Base-by-base conservation (phyloP, 2,329 filamentous ascomycete genomes). In the Aureobasidium melanogenum region DNA sequence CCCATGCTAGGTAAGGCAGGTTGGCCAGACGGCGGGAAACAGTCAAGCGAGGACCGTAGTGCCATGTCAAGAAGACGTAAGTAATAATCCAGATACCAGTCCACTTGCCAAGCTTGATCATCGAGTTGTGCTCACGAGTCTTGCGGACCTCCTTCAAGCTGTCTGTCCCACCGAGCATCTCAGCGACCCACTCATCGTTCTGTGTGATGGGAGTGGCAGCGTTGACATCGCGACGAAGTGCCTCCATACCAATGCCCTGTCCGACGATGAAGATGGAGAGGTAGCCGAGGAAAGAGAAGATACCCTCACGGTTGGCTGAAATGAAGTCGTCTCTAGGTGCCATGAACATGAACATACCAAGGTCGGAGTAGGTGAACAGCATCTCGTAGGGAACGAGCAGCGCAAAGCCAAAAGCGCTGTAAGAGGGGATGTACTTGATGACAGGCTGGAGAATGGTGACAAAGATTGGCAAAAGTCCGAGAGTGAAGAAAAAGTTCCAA, bases 401-500 rank as follows among this genome's bases (percentile, higher is more conserved):
- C 0, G 87, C 70, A 61, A 96, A 76, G 0, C 90, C 86, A 30
- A 97, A 80, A 1, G 83, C 78, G 17, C 91, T 87, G 69, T 91
- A 93, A 0, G 89, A 93, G 3, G 89, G 88, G 4, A 96, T 75
- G 60, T 88, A 70, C 17, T 81, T 79, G 62, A 93, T 83, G 0
- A 86, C 77, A 0, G 88, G 83, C 71, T 95, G 89, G 63, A 93
- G 89, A 0, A 94, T 73, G 30, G 93, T 91, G 57, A 96, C 86
- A 69, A 96, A 96, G 0, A 92, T 92, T 0, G 93, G 91, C 26
- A 99, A 77, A 51, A 97, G 83, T 6, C 86, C 92, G 10, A 99
- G 80, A 0, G 94, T 99, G 76, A 97, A 97, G 81, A 99, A 99
- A 75, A 99, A 99, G 74, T 99, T 99, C 94, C 94, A 99, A 74